A percentile compares a stretch with the other conserved stretches of the same genome.
Conservation (phyloP, 1,284 basidiomycete species). For the Coniophora puteana region DNA sequence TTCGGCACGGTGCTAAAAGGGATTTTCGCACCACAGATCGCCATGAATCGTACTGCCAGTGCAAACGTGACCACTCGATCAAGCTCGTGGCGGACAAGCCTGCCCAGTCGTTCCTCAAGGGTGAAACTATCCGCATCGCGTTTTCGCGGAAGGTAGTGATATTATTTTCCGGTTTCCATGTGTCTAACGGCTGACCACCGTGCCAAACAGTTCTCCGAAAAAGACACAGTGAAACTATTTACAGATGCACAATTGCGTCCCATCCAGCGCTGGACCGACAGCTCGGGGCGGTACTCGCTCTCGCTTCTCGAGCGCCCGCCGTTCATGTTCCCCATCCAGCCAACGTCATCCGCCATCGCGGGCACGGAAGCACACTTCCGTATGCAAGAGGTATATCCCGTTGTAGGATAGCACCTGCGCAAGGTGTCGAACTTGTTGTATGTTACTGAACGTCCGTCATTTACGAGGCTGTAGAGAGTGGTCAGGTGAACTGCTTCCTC, state of each 20-base stretch:
- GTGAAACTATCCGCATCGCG: conserved; percentile 86
- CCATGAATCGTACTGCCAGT: conserved; percentile 86
- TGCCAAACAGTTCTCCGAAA: conserved; percentile 75
- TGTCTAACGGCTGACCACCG: background rate
- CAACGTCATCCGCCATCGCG: too few species aligned
- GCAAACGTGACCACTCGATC: conserved; percentile 61
- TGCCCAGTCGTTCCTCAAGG: conserved; percentile 51
- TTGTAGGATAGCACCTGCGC: too few species aligned
- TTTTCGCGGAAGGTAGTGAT: conserved; percentile 86
- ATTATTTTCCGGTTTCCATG: too few species aligned
- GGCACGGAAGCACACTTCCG: too few species aligned
- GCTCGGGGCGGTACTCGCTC: conserved; percentile 72
- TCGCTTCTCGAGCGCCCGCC: conserved; percentile 90
- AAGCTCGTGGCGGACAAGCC: conserved; percentile 45
- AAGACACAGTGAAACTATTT: conserved; percentile 75
- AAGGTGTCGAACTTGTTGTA: too few species aligned
- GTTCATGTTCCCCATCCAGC: conserved; percentile 81
- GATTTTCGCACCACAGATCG: conserved; percentile 47
- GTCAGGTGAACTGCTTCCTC: too few species aligned
- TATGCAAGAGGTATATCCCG: too few species aligned
- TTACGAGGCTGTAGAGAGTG: too few species aligned
- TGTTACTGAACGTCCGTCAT: too few species aligned
- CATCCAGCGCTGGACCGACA: conserved; percentile 85
- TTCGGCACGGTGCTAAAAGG: too few species aligned
- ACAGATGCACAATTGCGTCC: conserved; percentile 76